Conservation (phyloP, 495 filamentous ascomycete genomes). For the Annulohypoxylon maeteangense region DNA sequence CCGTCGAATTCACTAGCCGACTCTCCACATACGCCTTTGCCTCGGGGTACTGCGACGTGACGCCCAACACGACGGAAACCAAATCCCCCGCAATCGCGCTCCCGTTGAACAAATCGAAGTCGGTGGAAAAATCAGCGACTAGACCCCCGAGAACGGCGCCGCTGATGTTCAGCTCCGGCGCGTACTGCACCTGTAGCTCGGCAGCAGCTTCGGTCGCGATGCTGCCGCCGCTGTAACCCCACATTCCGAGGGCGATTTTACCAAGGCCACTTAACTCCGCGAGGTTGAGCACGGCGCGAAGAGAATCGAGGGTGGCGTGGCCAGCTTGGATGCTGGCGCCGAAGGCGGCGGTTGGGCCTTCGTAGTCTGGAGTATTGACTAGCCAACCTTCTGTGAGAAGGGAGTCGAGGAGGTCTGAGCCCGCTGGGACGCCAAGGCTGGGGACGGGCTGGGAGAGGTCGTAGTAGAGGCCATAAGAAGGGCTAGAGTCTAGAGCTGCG, state of each 20-base stretch:
- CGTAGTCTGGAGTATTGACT: slow-evolving; percentile 61
- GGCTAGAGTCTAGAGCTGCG: slow-evolving; percentile 48
- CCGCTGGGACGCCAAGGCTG: slow-evolving; percentile 6
- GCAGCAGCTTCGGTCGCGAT: slow-evolving; percentile 66
- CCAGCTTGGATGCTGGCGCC: slow-evolving; percentile 54
- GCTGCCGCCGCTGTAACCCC: slow-evolving; percentile 68
- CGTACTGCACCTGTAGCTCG: slow-evolving; percentile 64
- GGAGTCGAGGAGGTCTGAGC: slow-evolving; percentile 27
- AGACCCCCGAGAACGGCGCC: slow-evolving; percentile 64
- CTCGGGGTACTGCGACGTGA: slow-evolving; percentile 44
- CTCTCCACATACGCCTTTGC: slow-evolving; percentile 30
- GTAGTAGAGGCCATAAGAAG: slow-evolving; percentile 39
- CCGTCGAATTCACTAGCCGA: slow-evolving; percentile 35
- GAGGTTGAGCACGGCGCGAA: slow-evolving; percentile 54
- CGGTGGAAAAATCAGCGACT: slow-evolving; percentile 46
- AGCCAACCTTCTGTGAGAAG: slow-evolving; percentile 57
- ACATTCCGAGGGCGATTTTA: slow-evolving; percentile 47
- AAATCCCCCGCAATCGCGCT: slow-evolving; percentile 39
- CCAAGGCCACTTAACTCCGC: slow-evolving; percentile 16
- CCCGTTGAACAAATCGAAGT: slow-evolving; percentile 38
- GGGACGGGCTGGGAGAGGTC: background rate
- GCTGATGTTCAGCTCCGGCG: slow-evolving; percentile 62
- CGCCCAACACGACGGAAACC: slow-evolving; percentile 41
- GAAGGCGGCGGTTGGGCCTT: slow-evolving; percentile 57
- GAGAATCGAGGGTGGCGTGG: slow-evolving; percentile 58